Percentiles rank a stretch among this genome's conserved stretches.
Evolutionary conservation across 2,329 filamentous ascomycete species (phyloP).

Genomic region (Graphilbum fragrans): DNA sequence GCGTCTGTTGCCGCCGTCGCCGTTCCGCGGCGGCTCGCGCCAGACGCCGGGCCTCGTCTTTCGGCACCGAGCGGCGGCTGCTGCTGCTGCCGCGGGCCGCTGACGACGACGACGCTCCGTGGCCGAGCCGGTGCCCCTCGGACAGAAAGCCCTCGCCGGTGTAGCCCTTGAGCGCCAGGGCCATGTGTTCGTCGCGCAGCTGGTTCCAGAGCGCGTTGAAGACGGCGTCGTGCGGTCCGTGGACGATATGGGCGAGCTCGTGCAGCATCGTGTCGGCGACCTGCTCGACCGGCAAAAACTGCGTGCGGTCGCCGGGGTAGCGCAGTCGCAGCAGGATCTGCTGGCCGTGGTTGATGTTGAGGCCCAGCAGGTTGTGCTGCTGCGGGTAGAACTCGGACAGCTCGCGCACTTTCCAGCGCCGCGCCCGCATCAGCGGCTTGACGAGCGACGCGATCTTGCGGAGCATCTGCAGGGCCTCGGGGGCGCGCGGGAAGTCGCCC

Average conservation of each 20-base stretch:
- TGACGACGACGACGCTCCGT: slow-evolving; percentile 1
- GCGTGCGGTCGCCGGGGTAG: slow-evolving; percentile 57
- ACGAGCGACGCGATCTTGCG: slow-evolving; percentile 78
- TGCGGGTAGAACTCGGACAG: slow-evolving; percentile 79
- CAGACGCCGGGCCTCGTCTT: slow-evolving; percentile 61
- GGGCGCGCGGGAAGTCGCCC: slow-evolving; percentile 29
- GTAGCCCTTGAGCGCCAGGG: slow-evolving; percentile 67
- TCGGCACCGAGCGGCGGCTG: slow-evolving; percentile 37
- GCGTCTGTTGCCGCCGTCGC: slow-evolving; percentile 27
- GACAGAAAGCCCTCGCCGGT: slow-evolving; percentile 83
- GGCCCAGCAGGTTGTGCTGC: slow-evolving; percentile 59
- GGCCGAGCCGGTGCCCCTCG: slow-evolving; percentile 59
- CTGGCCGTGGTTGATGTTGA: slow-evolving; percentile 67
- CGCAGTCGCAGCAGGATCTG: slow-evolving; percentile 76
- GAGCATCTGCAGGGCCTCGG: slow-evolving; percentile 47
- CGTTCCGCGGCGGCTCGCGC: slow-evolving; percentile 66
- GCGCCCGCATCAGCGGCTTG: slow-evolving; percentile 87
- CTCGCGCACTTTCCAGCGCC: slow-evolving; percentile 65
- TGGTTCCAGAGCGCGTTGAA: slow-evolving; percentile 87
- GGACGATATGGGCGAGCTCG: slow-evolving; percentile 80
- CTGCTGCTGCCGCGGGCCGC: background rate
- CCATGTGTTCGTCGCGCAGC: slow-evolving; percentile 73
- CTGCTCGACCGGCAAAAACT: slow-evolving; percentile 71
- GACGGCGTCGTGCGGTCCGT: slow-evolving; percentile 68
- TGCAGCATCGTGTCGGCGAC: slow-evolving; percentile 88